Evolutionary conservation across 2,329 filamentous ascomycete genomes (phyloP), one percentile per base, ranked within the genome.

Genomic region (Stachybotrys chartarum): DNA sequence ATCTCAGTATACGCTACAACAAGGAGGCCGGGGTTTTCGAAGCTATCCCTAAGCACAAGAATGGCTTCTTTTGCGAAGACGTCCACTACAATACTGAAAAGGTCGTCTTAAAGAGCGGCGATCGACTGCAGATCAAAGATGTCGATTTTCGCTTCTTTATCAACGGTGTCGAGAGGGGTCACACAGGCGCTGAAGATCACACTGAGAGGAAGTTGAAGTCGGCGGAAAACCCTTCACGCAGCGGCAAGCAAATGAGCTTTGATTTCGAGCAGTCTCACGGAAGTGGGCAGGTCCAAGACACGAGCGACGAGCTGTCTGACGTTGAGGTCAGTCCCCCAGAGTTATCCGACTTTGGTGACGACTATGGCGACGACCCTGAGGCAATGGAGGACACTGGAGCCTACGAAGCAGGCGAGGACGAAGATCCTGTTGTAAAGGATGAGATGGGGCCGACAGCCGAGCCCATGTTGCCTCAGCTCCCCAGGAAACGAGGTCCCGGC

Each of bases 401-500:
- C 63, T 63, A 67, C 2, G 64, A 63, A 46, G 57, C 61, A 10
- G 59, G 57, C 12, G 61, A 62, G 18, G 63, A 61, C 30, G 56
- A 56, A 24, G 66, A 64, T 30, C 55, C 60, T 8, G 62, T 63
- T 42, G 56, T 69, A 35, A 68, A 67, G 55, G 60, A 62, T 5
- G 70, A 70, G 54, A 56, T 65, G 12, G 56, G 65, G 35, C 57
- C 64, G 16, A 64, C 67, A n/a, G 59, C 69, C 6, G 70, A 74
- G 8, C 70, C 70, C 6, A 60, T 71, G 24, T 63, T 75, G 57
- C 68, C 72, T 18, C 70, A 75, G 55, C 72, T 83, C 32, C 80
- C 83, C 31, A 87, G 83, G 70, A 86, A 87, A 59, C 84, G 88
- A 61, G 89, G 89, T 14, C 89, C 89, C 10, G 89, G 89, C n/a